Evolutionary conservation across 2,329 filamentous ascomycete genomes (phyloP).

Genomic region (Drechslera avenae): DNA sequence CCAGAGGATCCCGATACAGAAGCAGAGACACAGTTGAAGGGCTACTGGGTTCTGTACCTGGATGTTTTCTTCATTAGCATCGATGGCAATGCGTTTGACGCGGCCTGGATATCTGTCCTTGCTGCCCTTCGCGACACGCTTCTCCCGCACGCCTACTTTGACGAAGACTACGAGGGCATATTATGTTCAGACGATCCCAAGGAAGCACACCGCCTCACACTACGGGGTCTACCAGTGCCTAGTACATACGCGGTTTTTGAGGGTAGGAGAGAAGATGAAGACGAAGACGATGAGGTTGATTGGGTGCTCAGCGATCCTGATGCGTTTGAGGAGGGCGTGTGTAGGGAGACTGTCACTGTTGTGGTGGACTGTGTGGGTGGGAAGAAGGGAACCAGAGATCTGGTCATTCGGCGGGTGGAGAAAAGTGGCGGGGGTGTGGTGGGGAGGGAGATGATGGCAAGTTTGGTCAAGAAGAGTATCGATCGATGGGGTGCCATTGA

Average conservation of each 20-base stretch:
- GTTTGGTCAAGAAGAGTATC: conserved; percentile 64
- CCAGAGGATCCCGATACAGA: conserved; percentile 56
- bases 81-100: conserved; percentile 90
- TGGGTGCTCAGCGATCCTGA: conserved; percentile 92
- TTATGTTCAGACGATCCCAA: conserved; percentile 70
- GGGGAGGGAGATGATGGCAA: conserved; percentile 65
- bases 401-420: conserved; percentile 72
- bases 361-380: conserved; percentile 69
- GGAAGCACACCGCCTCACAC: conserved; percentile 60
- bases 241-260: conserved; percentile 78
- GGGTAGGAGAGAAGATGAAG: conserved; percentile 51
- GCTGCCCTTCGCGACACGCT: conserved; percentile 79
- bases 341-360: conserved; percentile 80
- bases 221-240: conserved; percentile 73
- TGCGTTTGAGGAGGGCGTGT: conserved; percentile 83
- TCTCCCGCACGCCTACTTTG: conserved; percentile 81
- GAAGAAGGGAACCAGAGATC: conserved; percentile 70
- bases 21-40: conserved; percentile 65
- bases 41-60: conserved; percentile 94
- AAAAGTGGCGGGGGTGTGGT: conserved; percentile 81
- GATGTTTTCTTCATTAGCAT: conserved; percentile 94
- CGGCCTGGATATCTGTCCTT: conserved; percentile 82
- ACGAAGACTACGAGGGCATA: conserved; percentile 77
- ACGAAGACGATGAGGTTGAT: conserved; percentile 42
- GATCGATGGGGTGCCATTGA: conserved; percentile 68